Base-by-base conservation (phyloP, 2,329 filamentous ascomycete genomes). In the Myotisia sp. region DNA sequence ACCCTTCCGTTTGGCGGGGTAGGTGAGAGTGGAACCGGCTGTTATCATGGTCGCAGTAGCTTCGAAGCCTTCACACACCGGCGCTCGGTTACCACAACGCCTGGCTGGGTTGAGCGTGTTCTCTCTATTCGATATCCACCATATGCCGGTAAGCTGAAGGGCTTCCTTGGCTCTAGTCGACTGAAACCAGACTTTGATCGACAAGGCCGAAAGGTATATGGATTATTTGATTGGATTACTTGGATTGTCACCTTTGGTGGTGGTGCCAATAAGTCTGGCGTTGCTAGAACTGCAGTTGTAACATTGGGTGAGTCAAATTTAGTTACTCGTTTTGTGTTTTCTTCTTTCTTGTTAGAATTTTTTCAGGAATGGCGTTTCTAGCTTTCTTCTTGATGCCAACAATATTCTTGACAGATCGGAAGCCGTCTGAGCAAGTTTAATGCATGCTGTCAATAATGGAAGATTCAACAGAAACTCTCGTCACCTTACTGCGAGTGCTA, bases 1-100 rank as follows among this genome's bases (percentile, higher is more conserved):
- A 81, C 76, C 2, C 63, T 90, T 2, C 66, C 79, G 23, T 92
- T 92, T 53, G 85, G 85, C 43, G 84, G 84, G 47, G 78, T 92
- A 5, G 84, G 85, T 43, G 71, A 79, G 45, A 83, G 76, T 28
- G 84, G 84, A 35, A 68, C 70, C 41, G 84, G 84, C 41, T 63
- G 71, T 19, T 92, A 92, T 63, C 74, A 80, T 46, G 85, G 85
- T 40, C 74, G 75, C 49, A 67, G 78, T n/a, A 64, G 59, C 26
- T 76, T 76, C 52, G 73, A 78, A 33, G 62, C 62, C 45, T 78
- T 76, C 50, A 69, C 69, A 1, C 73, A 78, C 48, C 67, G 67
- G 12, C 64, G 74, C 23, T 62, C 64, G 33, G 61, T 76, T 40
- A 74, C 70, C 3, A 65, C 54, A 9, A 76, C 70, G 3, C 73